Evolutionary conservation across 2,329 filamentous ascomycete species (phyloP).

Genomic region (Hypoxylon sp.): DNA sequence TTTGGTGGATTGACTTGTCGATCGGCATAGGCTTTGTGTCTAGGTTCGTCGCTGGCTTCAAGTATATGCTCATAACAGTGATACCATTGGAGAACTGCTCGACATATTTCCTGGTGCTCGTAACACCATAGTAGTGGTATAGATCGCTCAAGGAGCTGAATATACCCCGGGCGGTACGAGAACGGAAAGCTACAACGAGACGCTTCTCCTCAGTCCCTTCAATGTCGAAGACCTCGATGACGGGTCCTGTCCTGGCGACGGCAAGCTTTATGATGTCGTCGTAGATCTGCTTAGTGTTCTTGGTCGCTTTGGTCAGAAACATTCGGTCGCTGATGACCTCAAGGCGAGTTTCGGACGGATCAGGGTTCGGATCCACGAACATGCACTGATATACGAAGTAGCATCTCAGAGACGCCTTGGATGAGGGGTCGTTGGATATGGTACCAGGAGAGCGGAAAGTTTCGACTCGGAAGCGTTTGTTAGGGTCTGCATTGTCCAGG

Average conservation of each 20-base stretch:
- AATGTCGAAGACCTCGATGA: slow-evolving; percentile 98
- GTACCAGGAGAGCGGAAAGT: slow-evolving; percentile 93
- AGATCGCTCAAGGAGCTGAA: slow-evolving; percentile 96
- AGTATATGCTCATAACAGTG: slow-evolving; percentile 95
- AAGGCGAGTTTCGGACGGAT: slow-evolving; percentile 85
- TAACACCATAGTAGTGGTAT: slow-evolving; percentile 99
- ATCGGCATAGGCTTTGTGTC: slow-evolving; percentile 79
- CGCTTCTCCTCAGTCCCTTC: slow-evolving; percentile 93
- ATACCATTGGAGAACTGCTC: slow-evolving; percentile 99
- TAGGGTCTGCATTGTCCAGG: slow-evolving; percentile 81
- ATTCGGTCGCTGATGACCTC: slow-evolving; percentile 93
- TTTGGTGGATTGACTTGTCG: slow-evolving; percentile 96
- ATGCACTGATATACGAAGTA: slow-evolving; percentile 99
- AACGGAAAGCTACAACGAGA: slow-evolving; percentile 93
- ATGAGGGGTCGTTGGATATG: slow-evolving; percentile 75
- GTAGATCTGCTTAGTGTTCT: slow-evolving; percentile 96
- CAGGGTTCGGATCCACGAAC: slow-evolving; percentile 83
- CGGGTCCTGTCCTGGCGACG: slow-evolving; percentile 87
- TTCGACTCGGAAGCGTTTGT: slow-evolving; percentile 90
- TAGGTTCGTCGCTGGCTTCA: slow-evolving; percentile 77
- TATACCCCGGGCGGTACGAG: slow-evolving; percentile 89
- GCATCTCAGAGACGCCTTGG: slow-evolving; percentile 89
- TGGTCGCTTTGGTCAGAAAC: slow-evolving; percentile 95
- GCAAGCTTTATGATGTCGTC: slow-evolving; percentile 91
- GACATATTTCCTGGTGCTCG: slow-evolving; percentile 96